These are phyloP conservation scores for Microthlaspi erraticum DNA, from an alignment of 345 rosid species.

Conservation along the genomic window DNA sequence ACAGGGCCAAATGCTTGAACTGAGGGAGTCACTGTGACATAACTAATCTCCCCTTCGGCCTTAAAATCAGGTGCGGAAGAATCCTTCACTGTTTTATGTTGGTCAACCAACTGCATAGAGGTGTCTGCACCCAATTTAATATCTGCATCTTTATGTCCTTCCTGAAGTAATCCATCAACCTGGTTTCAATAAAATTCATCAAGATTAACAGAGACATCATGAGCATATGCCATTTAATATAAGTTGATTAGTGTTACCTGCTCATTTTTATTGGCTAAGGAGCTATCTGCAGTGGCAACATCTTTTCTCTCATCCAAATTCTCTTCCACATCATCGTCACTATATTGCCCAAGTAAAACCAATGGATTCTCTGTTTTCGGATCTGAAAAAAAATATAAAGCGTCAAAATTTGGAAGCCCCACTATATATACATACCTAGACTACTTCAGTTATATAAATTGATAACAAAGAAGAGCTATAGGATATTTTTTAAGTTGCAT, in stretches of 20 bases:
- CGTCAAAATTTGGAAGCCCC: constrained; percentile 49
- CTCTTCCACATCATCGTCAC: constrained; percentile 84
- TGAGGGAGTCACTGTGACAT: constrained; percentile 44
- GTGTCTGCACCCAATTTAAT: constrained; percentile 43
- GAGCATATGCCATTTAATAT: neutral
- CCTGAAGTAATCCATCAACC: constrained; percentile 49
- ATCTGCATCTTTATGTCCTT: constrained; percentile 48
- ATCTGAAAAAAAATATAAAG: constrained; percentile 64
- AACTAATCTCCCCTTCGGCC: constrained; percentile 42
- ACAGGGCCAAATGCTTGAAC: constrained; percentile 50
- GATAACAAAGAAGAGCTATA: neutral
- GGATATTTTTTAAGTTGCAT: constrained; percentile 22
- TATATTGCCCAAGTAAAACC: constrained; percentile 87
- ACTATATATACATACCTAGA: constrained; percentile 18
- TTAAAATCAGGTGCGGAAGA: constrained; percentile 40
- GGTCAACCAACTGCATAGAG: constrained; percentile 38
- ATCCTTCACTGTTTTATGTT: constrained; percentile 46
- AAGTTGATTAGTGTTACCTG: constrained; percentile 55
- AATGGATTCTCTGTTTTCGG: constrained; percentile 76
- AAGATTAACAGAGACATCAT: constrained; percentile 27
- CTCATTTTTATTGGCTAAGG: constrained; percentile 45
- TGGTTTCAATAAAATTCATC: constrained; percentile 36
- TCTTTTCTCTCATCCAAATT: constrained; percentile 45
- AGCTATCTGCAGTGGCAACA: constrained; percentile 44
- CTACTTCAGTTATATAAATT: constrained; percentile 9